phyloP scores from a whole-genome alignment of 441 rosid genomes.

The Francoa sonchifolia region DNA sequence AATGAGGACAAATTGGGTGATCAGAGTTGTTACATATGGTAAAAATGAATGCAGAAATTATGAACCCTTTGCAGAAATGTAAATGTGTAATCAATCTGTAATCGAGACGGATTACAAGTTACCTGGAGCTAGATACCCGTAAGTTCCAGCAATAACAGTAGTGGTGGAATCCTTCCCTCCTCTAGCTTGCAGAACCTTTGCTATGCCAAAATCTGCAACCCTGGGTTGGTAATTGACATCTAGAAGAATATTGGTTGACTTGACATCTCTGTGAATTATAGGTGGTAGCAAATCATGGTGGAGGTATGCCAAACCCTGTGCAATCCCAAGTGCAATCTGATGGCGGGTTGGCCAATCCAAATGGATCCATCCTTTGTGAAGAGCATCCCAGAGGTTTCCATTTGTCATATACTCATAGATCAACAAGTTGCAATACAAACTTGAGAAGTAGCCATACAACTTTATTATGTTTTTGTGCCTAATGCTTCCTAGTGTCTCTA shows the following conservation, averaged over 20 bases:
- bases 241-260: conserved; percentile 71
- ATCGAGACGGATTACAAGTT: conserved; percentile 5
- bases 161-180: conserved; percentile 78
- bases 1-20: background rate
- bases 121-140: conserved; percentile 92
- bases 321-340: conserved; percentile 76
- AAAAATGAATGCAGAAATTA: too few relatives aligned
- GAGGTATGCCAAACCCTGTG: conserved; percentile 86
- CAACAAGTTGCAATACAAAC: conserved; percentile 47
- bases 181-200: conserved; percentile 82
- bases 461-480: conserved; percentile 91
- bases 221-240: conserved; percentile 67
- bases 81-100: background rate
- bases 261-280: conserved; percentile 84
- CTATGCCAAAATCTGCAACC: conserved; percentile 90
- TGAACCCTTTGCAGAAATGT: background rate
- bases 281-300: conserved; percentile 73
- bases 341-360: conserved; percentile 82
- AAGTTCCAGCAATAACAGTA: conserved; percentile 76
- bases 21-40: too few relatives aligned
- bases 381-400: conserved; percentile 83
- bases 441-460: conserved; percentile 64
- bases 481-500: conserved; percentile 69
- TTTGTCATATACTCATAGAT: conserved; percentile 88
- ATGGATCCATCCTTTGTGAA: conserved; percentile 43